Evolutionary conservation across 192 early-diverging fungal genomes (phyloP).

Genomic region (Entrophospora sp.): DNA sequence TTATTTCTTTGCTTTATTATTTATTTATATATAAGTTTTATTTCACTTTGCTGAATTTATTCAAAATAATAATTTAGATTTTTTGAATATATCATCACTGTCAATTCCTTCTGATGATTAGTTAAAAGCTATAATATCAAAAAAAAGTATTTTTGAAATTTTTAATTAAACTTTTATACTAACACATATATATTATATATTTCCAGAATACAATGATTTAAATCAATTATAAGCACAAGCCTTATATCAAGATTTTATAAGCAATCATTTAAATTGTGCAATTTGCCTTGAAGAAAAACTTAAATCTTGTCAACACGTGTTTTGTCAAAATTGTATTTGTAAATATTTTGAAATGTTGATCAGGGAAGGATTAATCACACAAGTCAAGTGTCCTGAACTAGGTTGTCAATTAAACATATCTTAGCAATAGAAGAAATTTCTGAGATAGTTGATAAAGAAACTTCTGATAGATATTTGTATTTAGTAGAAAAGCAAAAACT

Average conservation of each 20-base stretch:
- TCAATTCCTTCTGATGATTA: conserved; percentile 6
- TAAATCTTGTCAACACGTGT: conserved; percentile 21
- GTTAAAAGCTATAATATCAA: too few species aligned
- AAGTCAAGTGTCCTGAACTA: conserved; percentile 26
- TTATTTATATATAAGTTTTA: conserved; percentile 4
- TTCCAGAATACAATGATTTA: conserved; percentile 9
- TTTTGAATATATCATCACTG: neutral
- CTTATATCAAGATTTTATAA: conserved; percentile 1
- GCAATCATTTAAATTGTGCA: conserved; percentile 21
- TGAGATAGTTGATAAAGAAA: conserved; percentile 22
- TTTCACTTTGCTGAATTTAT: conserved; percentile 15
- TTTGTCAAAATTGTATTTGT: conserved; percentile 21
- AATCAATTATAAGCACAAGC: conserved; percentile 1
- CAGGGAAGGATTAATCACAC: conserved; percentile 20
- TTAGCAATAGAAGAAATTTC: conserved; percentile 14
- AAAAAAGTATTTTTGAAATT: too few species aligned
- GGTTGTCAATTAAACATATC: conserved; percentile 12
- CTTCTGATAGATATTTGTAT: conserved; percentile 18
- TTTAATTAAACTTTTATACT: neutral
- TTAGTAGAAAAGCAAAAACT: conserved; percentile 18
- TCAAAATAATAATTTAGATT: conserved; percentile 6
- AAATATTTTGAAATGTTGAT: conserved; percentile 27
- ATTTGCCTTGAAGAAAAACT: conserved; percentile 27
- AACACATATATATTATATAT: neutral
- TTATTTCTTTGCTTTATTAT: too few species aligned